These are phyloP conservation scores for Cyclotella cryptica DNA, from an alignment of 108 stramenopile species.

Conservation along the genomic window DNA sequence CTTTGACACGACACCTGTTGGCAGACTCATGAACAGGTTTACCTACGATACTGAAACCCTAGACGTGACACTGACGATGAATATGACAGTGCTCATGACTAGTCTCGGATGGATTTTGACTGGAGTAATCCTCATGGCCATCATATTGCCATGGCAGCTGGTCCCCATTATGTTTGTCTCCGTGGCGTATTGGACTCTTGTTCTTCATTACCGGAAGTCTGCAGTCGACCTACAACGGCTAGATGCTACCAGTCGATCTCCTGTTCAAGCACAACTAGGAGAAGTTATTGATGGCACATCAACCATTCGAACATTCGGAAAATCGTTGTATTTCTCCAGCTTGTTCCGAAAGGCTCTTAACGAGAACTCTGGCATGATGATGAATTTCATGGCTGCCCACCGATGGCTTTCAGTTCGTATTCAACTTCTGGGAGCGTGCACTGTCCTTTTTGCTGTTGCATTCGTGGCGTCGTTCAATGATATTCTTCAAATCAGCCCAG, in stretches of 20 bases:
- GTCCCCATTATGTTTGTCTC: constrained; percentile 58
- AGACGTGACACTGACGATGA: constrained; percentile 68
- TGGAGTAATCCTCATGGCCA: constrained; percentile 57
- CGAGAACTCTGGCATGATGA: constrained; percentile 67
- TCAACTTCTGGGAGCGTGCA: constrained; percentile 75
- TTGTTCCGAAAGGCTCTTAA: constrained; percentile 61
- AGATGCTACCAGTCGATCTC: constrained; percentile 79
- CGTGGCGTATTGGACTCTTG: constrained; percentile 60
- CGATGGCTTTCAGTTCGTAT: constrained; percentile 91
- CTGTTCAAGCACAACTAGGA: constrained; percentile 78
- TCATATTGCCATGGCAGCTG: constrained; percentile 75
- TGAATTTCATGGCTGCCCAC: constrained; percentile 85
- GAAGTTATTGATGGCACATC: constrained; percentile 84
- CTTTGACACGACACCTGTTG: constrained; percentile 95
- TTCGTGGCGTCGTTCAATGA: constrained; percentile 75
- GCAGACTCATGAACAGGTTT: constrained; percentile 94
- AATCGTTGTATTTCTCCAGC: constrained; percentile 61
- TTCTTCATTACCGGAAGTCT: constrained; percentile 75
- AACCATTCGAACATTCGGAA: constrained; percentile 76
- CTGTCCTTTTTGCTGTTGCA: constrained; percentile 63
- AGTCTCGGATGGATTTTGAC: constrained; percentile 68
- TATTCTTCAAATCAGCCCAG: constrained; percentile 56
- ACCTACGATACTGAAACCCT: constrained; percentile 87
- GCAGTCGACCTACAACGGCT: constrained; percentile 85
- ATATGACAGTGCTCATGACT: constrained; percentile 78